Percentiles rank a stretch among this genome's conserved stretches.
Conservation (phyloP, 1,284 basidiomycete species). For the Irpex lacteus region DNA sequence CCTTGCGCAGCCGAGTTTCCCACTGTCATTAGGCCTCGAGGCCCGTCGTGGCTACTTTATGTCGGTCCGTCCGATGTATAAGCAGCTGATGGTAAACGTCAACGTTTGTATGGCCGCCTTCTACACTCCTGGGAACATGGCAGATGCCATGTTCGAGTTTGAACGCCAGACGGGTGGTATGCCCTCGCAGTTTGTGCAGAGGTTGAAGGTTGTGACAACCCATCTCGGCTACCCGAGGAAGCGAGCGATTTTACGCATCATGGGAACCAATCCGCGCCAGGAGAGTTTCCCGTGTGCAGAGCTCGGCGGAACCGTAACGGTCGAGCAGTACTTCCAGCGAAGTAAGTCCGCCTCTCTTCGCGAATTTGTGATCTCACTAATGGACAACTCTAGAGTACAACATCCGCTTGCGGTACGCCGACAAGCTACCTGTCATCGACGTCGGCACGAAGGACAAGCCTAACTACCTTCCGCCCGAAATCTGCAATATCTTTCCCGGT, state of each 20-base stretch:
- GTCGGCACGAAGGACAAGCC: constrained; percentile 39
- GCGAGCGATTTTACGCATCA: constrained; percentile 48
- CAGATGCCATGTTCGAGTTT: constrained; percentile 52
- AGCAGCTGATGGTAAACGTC: constrained; percentile 70
- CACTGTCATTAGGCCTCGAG: constrained; percentile 47
- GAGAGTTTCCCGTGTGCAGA: constrained; percentile 53
- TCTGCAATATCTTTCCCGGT: constrained; percentile 61
- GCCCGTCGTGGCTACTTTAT: constrained; percentile 67
- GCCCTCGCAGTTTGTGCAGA: constrained; percentile 46
- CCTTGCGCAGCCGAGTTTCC: constrained; percentile 22
- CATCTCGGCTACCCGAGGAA: constrained; percentile 54
- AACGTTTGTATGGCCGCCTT: constrained; percentile 76
- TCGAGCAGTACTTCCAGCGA: constrained; percentile 58
- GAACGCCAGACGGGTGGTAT: constrained; percentile 40
- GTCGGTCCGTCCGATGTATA: constrained; percentile 61
- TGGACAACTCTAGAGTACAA: constrained; percentile 47
- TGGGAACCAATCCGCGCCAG: constrained; percentile 39
- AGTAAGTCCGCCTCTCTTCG: constrained; percentile 38
- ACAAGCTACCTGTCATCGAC: constrained; percentile 53
- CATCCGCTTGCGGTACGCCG: constrained; percentile 44
- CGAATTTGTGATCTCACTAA: neutral
- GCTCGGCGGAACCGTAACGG: constrained; percentile 45
- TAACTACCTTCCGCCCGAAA: constrained; percentile 59
- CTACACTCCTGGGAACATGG: constrained; percentile 59
- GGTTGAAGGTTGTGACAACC: constrained; percentile 53